A percentile compares a stretch with the other conserved stretches of the same genome.
Evolutionary conservation across 306 rosid species (phyloP).

Genomic region (Datisca glomerata): DNA sequence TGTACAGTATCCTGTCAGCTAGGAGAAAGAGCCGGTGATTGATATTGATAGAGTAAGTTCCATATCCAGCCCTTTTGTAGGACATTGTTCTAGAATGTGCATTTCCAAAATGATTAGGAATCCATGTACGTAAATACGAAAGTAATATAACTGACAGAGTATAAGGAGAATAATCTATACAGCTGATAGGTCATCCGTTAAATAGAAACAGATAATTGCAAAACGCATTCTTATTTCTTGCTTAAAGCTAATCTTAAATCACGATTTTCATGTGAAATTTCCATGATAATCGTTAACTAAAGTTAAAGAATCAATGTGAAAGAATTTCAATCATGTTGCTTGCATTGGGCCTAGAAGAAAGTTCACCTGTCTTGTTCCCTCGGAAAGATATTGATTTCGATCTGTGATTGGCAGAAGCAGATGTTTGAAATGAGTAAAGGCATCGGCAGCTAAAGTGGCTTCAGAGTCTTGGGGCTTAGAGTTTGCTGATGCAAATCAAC

Average conservation of each 20-base stretch:
- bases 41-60: too few species aligned
- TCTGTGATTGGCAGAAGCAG: slow-evolving; percentile 79
- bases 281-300: too few species aligned
- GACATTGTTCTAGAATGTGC: too few species aligned
- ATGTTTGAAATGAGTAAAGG: slow-evolving; percentile 64
- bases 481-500: slow-evolving; percentile 25
- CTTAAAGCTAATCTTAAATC: not conserved
- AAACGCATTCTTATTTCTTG: not conserved
- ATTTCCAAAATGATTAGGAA: too few species aligned
- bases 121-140: not conserved
- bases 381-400: slow-evolving; percentile 75
- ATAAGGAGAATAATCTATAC: not conserved
- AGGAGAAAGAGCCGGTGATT: too few species aligned
- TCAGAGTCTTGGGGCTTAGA: slow-evolving; percentile 52
- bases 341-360: slow-evolving; percentile 2
- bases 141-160: not conserved
- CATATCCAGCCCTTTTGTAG: too few species aligned
- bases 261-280: not conserved
- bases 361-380: slow-evolving; percentile 68
- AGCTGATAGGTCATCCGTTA: not conserved
- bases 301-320: too few species aligned
- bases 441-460: slow-evolving; percentile 36
- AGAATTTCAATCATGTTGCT: too few species aligned
- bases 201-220: not conserved
- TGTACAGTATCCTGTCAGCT: too few species aligned